phyloP scores from a whole-genome alignment of 495 filamentous ascomycete species.

The Chaetomium fimeti region DNA sequence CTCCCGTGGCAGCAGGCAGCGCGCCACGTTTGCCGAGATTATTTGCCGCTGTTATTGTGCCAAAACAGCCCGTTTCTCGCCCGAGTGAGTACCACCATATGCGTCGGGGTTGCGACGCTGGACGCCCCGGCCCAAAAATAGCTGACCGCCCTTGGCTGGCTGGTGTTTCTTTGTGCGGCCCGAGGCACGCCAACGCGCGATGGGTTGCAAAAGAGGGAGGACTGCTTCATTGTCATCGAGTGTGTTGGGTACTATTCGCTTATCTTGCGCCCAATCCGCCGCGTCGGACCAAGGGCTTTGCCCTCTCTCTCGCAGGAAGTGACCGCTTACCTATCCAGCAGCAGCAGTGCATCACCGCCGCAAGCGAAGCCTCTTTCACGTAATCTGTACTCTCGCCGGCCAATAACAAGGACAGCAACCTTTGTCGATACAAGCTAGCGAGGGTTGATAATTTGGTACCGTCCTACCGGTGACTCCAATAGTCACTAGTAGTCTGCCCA shows the following conservation, averaged over 20 bases:
- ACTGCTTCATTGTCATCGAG: background rate
- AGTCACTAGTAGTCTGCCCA: too few species aligned
- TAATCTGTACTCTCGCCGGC: too few species aligned
- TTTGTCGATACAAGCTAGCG: too few species aligned
- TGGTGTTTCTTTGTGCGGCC: background rate
- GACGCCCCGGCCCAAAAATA: background rate
- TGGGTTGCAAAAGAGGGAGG: background rate
- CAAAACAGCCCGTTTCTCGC: background rate
- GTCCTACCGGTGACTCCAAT: too few species aligned
- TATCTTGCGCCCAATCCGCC: background rate
- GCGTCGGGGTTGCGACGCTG: background rate
- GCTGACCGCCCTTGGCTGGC: background rate
- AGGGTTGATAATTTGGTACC: too few species aligned
- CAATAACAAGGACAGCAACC: too few species aligned
- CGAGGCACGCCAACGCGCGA: background rate
- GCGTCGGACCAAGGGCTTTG: too few species aligned
- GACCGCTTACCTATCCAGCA: too few species aligned
- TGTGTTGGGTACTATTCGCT: background rate
- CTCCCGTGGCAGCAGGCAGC: background rate
- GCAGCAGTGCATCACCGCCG: too few species aligned
- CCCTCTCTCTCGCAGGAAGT: too few species aligned
- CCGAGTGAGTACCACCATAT: background rate
- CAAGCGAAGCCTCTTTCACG: too few species aligned
- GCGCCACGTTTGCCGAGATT: slow-evolving; percentile 3
- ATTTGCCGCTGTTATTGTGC: background rate